Evolutionary conservation across 148 eudicot genomes (phyloP).

Genomic region (Vaccinium macrocarpon): DNA sequence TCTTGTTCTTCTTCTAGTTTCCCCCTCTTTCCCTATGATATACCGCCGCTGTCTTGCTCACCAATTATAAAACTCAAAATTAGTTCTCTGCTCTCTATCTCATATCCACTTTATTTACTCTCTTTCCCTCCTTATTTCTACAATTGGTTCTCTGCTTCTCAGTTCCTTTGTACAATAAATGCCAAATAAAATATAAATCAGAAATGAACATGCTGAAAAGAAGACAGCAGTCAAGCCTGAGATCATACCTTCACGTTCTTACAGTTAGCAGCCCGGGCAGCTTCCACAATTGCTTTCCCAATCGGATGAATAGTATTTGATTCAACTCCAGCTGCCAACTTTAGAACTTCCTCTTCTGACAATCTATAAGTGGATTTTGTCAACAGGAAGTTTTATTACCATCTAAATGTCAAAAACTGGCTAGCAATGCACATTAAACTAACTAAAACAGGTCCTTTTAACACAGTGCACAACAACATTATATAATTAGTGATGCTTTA

Average conservation of each 20-base stretch:
- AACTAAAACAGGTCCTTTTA: neutral
- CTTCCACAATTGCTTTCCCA: constrained; percentile 93
- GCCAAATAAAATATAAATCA: neutral
- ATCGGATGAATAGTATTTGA: constrained; percentile 90
- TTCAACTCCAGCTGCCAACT: constrained; percentile 90
- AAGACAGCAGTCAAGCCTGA: neutral
- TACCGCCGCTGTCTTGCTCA: neutral
- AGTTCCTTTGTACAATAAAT: neutral
- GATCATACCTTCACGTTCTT: constrained; percentile 43
- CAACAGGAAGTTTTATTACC: constrained; percentile 24
- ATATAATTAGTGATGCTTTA: neutral
- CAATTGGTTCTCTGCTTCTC: neutral
- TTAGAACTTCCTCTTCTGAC: constrained; percentile 70
- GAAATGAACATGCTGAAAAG: neutral
- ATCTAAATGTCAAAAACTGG: neutral
- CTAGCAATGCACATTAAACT: neutral
- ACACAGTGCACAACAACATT: neutral
- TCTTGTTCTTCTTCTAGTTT: neutral
- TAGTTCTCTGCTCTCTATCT: neutral
- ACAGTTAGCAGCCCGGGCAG: constrained; percentile 58
- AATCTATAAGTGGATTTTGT: constrained; percentile 24
- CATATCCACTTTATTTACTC: neutral
- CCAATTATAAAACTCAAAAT: neutral
- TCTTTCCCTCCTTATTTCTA: neutral
- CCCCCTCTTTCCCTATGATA: neutral